Percentiles rank a stretch among this genome's conserved stretches.
Evolutionary conservation across 768 basidiomycete species (phyloP).

Genomic region (Leccinum imitatum): DNA sequence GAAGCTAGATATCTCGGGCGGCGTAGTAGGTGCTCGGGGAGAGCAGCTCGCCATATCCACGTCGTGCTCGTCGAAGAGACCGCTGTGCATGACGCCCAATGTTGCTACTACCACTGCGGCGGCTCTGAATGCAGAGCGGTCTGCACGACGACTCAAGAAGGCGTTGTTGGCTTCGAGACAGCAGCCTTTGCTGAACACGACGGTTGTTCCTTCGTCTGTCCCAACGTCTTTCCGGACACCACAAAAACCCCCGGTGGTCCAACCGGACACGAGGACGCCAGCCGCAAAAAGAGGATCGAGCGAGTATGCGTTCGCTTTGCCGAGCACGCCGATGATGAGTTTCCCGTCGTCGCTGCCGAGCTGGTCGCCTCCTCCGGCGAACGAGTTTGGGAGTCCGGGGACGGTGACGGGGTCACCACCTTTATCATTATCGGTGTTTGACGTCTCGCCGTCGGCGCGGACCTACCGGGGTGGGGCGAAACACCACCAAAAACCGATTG

Average conservation of each 20-base stretch:
- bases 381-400: constrained; percentile 16
- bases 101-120: constrained; percentile 76
- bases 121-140: constrained; percentile 77
- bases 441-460: constrained; percentile 21
- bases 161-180: constrained; percentile 60
- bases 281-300: constrained; percentile 1
- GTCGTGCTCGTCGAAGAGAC: constrained; percentile 35
- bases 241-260: constrained; percentile 23
- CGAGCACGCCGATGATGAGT: constrained; percentile 21
- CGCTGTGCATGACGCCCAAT: constrained; percentile 54
- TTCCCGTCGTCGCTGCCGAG: constrained; percentile 24
- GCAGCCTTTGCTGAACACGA: constrained; percentile 66
- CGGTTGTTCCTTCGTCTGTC: constrained; percentile 32
- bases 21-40: constrained; percentile 33
- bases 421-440: constrained; percentile 1
- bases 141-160: constrained; percentile 67
- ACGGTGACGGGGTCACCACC: not conserved
- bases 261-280: constrained; percentile 2
- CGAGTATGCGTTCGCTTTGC: constrained; percentile 8
- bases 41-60: constrained; percentile 45
- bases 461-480: constrained; percentile 23
- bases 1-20: constrained; percentile 43
- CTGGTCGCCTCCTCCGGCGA: constrained; percentile 25
- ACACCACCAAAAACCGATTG: constrained; percentile 37
- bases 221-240: constrained; percentile 31